Evolutionary conservation across 75 land plant species (phyloP), one percentile per base, ranked within the genome.

Genomic region (Selaginella tamariscina): DNA sequence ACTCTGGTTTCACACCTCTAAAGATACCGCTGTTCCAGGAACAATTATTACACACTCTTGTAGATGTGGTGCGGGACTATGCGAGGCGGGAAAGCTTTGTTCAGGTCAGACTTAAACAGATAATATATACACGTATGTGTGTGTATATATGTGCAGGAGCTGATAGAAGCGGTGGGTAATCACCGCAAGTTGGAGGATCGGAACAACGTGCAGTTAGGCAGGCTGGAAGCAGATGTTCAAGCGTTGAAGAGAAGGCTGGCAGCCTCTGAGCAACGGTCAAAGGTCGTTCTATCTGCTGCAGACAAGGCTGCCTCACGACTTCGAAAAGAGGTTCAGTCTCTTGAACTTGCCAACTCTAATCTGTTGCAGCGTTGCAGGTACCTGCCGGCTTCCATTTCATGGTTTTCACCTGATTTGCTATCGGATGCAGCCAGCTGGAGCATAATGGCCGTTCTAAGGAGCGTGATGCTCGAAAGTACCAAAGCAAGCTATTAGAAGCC

Each of bases 351-450:
- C 13, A 64, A 72, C 44, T 65, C 73, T 27, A 72, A 65, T 32
- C 54, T 65, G 22, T 22, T 39, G 30, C 73, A 72, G 44, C 73
- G 73, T 8, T 72, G 73, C 68, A 72, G 73, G 73, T 72, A 70
- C 28, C 24, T 70, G 9, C 20, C 15, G 49, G 49, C 15, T 5
- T 39, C 49, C 5, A 39, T 15, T 39, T 15, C n/a, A n/a, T n/a
- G n/a, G n/a, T n/a, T n/a, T n/a, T n/a, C n/a, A n/a, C n/a, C n/a
- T 29, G 31, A 23, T 30, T 65, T 1, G 2, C n/a, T 26, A n/a
- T 11, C 33, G 73, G 55, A 66, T n/a, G 65, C 73, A 72, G 73
- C 39, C 73, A 72, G 68, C 26, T 72, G 26, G 69, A 72, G 29
- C 73, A 72, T 65, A 66, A 39, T 26, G 64, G 73, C 32, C 39